Conservation (phyloP, 768 basidiomycete species). For the Austroboletus eburneus region DNA sequence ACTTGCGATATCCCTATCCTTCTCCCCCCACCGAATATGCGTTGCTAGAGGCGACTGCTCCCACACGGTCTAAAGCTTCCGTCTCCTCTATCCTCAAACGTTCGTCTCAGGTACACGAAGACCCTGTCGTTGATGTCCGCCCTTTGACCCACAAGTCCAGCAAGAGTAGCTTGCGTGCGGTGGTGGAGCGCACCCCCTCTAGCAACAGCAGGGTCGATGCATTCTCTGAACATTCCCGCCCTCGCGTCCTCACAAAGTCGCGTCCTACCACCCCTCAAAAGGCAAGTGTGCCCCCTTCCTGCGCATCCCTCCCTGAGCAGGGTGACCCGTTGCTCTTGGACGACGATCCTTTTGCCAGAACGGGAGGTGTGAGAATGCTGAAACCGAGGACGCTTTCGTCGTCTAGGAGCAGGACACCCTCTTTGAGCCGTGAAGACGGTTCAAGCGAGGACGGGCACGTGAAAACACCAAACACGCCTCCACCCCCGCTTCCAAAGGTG, state of each 20-base stretch:
- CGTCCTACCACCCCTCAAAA: slow-evolving; percentile 33
- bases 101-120: too few relatives aligned
- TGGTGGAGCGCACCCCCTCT: slow-evolving; percentile 11
- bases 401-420: neutral
- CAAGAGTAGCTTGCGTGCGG: slow-evolving; percentile 9
- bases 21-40: slow-evolving; percentile 26
- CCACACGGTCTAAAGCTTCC: slow-evolving; percentile 2
- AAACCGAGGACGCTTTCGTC: slow-evolving; percentile 13
- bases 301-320: neutral
- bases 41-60: slow-evolving; percentile 4
- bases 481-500: neutral
- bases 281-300: neutral
- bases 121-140: neutral
- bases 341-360: slow-evolving; percentile 48
- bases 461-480: neutral
- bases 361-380: slow-evolving; percentile 49
- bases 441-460: slow-evolving; percentile 10
- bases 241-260: slow-evolving; percentile 29
- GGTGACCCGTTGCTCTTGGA: slow-evolving; percentile 28
- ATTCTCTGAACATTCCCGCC: slow-evolving; percentile 14
- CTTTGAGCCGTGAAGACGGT: slow-evolving; percentile 6
- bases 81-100: neutral
- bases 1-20: slow-evolving; percentile 16
- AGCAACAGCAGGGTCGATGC: slow-evolving; percentile 7
- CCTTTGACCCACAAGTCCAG: slow-evolving; percentile 14